These are phyloP conservation scores for Cercospora berteroae DNA, from an alignment of 2,329 filamentous ascomycete species.

Conservation along the genomic window DNA sequence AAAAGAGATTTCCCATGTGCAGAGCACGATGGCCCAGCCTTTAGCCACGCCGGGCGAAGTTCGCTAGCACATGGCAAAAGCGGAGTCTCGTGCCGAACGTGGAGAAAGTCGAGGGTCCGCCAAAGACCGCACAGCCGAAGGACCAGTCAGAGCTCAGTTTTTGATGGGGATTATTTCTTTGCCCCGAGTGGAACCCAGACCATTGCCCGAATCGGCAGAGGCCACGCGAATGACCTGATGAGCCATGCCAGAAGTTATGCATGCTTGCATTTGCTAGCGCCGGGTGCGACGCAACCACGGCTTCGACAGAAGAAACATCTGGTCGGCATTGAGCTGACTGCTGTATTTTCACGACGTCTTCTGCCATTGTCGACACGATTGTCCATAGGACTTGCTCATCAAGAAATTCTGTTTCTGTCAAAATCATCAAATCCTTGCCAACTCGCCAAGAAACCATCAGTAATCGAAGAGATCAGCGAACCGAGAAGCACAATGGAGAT, in stretches of 20 bases:
- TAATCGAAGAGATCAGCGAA: neutral
- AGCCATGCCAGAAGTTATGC: conserved; percentile 1
- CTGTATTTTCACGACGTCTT: neutral
- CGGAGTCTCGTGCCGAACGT: conserved; percentile 1
- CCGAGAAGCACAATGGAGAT: conserved; percentile 8
- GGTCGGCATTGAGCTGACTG: neutral
- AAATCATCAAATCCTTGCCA: neutral
- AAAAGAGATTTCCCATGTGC: conserved; percentile 24
- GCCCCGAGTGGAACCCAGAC: neutral
- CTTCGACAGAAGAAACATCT: neutral
- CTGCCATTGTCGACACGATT: neutral
- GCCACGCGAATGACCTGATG: neutral
- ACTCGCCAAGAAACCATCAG: neutral
- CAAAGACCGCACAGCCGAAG: conserved; percentile 4
- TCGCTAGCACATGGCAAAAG: neutral
- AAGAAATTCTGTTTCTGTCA: neutral
- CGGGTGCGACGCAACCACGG: neutral
- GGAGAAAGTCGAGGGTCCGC: conserved; percentile 8
- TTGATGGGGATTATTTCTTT: conserved; percentile 2
- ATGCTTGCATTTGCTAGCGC: neutral
- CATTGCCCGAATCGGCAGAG: neutral
- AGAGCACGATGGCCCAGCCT: neutral
- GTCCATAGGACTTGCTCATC: neutral
- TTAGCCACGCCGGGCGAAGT: conserved; percentile 8
- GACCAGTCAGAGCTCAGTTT: neutral